These are phyloP conservation scores for Coemansia sp. DNA, from an alignment of 371 early-diverging fungal species.

Conservation along the genomic window DNA sequence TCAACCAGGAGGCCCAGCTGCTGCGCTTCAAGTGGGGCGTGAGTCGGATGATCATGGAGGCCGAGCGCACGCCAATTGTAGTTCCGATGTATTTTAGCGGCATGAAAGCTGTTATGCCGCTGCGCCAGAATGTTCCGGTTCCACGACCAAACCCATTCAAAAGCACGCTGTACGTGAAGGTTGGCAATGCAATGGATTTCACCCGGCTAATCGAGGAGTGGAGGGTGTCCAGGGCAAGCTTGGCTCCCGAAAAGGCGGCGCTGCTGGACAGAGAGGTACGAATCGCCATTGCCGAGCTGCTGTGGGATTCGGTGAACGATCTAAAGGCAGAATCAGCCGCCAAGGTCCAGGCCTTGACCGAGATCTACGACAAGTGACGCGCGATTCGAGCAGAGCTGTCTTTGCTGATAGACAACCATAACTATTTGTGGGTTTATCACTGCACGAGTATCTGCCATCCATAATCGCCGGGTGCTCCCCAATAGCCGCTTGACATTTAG, in stretches of 20 bases:
- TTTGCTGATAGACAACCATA: too few relatives aligned
- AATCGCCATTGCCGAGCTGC: constrained; percentile 58
- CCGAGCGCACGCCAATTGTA: constrained; percentile 62
- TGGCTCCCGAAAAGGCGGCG: constrained; percentile 25
- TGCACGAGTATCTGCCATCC: too few relatives aligned
- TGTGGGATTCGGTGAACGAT: constrained; percentile 58
- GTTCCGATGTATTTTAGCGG: constrained; percentile 72
- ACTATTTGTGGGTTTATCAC: too few relatives aligned
- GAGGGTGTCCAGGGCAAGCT: constrained; percentile 48
- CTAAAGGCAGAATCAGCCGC: constrained; percentile 31
- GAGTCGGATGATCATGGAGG: constrained; percentile 78
- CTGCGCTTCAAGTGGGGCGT: constrained; percentile 88
- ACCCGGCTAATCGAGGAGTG: constrained; percentile 59
- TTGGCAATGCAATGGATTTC: constrained; percentile 73
- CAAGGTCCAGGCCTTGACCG: not conserved
- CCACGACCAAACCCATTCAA: constrained; percentile 54
- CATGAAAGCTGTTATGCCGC: constrained; percentile 54
- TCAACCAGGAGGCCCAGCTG: constrained; percentile 66
- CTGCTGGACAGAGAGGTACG: constrained; percentile 58
- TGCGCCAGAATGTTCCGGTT: constrained; percentile 46
- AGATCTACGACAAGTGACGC: not conserved
- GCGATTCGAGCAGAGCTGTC: too few relatives aligned
- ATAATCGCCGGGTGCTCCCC: too few relatives aligned
- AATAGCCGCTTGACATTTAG: too few relatives aligned
- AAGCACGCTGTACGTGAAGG: constrained; percentile 56